Percentiles rank a stretch among this genome's conserved stretches.
These are phyloP conservation scores for Lagenaria siceraria DNA, from an alignment of 306 rosid genomes.

Conservation along the genomic window DNA sequence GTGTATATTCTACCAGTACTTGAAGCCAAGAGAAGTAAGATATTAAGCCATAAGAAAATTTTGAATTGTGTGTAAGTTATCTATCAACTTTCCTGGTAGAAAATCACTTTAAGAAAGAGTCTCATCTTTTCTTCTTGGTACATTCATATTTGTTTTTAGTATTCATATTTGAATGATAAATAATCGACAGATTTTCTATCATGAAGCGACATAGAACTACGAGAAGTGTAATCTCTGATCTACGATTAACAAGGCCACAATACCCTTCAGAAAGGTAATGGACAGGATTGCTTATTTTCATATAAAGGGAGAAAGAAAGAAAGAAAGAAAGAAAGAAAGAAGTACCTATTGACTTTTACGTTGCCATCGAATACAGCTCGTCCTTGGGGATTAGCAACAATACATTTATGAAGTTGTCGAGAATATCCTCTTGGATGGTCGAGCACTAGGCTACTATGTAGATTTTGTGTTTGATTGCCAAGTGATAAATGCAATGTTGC, in stretches of 20 bases:
- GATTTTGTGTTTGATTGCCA: conserved; percentile 78
- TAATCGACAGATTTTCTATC: neutral
- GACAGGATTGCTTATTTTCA: neutral
- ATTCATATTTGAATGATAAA: neutral
- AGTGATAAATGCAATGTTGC: conserved; percentile 69
- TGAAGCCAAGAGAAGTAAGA: neutral
- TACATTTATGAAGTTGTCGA: conserved; percentile 88
- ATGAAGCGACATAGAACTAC: neutral
- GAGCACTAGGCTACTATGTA: conserved; percentile 64
- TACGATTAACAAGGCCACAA: neutral
- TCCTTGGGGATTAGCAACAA: conserved; percentile 70
- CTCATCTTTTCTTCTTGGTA: neutral
- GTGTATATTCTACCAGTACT: neutral
- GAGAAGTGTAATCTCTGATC: neutral
- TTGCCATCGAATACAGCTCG: conserved; percentile 94
- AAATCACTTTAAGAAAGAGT: neutral
- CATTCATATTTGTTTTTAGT: neutral
- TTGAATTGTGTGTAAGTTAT: neutral
- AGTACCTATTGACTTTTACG: conserved; percentile 76
- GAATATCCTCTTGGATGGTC: conserved; percentile 92
- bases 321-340: too few species aligned
- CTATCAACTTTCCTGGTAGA: neutral
- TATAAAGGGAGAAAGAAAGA: neutral
- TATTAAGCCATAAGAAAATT: neutral
- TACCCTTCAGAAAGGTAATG: neutral